Evolutionary conservation across 768 basidiomycete genomes (phyloP).

Genomic region (Amanita molliuscula): DNA sequence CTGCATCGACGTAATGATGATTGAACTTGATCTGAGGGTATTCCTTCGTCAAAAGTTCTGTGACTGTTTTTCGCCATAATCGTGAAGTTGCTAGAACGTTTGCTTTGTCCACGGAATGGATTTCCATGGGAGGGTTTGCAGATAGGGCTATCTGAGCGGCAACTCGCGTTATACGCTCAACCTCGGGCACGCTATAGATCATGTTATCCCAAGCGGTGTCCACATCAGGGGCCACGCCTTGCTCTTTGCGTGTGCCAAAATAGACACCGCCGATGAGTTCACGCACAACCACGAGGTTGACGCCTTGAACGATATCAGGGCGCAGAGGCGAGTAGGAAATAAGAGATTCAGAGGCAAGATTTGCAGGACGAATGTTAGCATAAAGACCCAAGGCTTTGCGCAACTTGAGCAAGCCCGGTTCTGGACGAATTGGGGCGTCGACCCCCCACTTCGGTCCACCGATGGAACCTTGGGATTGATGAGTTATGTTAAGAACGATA

Average conservation of each 20-base stretch:
- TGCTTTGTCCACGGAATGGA: conserved; percentile 96
- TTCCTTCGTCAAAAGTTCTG: conserved; percentile 72
- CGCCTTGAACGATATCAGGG: conserved; percentile 69
- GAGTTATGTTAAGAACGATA: neutral
- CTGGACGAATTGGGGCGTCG: conserved; percentile 78
- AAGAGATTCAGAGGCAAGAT: conserved; percentile 88
- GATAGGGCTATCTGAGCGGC: conserved; percentile 88
- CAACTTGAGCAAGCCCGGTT: conserved; percentile 78
- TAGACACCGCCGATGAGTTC: conserved; percentile 96
- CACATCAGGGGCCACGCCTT: conserved; percentile 50
- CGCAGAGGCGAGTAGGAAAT: conserved; percentile 84
- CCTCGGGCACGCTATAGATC: conserved; percentile 85
- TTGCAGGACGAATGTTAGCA: conserved; percentile 96
- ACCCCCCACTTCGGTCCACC: conserved; percentile 99
- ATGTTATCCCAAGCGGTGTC: conserved; percentile 86
- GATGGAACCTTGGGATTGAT: conserved; percentile 59
- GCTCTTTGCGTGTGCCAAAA: conserved; percentile 90
- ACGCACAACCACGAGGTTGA: conserved; percentile 88
- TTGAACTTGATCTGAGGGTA: conserved; percentile 83
- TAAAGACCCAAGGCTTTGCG: conserved; percentile 92
- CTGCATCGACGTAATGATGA: conserved; percentile 92
- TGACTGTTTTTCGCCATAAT: conserved; percentile 90
- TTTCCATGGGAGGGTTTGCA: conserved; percentile 71
- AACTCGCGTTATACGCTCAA: conserved; percentile 90
- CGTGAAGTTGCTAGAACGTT: conserved; percentile 95